These are phyloP conservation scores for Fusarium sp. DNA, from an alignment of 2,329 filamentous ascomycete species.

Conservation along the genomic window DNA sequence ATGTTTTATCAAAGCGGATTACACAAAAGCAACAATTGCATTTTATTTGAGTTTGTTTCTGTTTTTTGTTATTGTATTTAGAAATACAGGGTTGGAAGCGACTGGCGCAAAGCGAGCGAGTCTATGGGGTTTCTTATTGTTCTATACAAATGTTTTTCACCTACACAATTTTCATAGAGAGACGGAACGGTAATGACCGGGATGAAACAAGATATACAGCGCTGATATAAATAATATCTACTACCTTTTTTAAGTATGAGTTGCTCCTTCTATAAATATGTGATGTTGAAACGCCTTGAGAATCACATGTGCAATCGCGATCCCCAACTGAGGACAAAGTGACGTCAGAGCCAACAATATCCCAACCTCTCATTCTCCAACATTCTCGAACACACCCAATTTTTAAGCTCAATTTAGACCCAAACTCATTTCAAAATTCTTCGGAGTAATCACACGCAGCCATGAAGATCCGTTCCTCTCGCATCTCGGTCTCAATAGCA, in stretches of 20 bases:
- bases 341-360: conserved; percentile 33
- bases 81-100: conserved; percentile 3
- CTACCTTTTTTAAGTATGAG: not conserved
- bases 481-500: conserved; percentile 70
- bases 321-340: conserved; percentile 15
- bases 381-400: conserved; percentile 14
- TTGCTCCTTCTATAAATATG: not conserved
- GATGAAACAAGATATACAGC: conserved; percentile 23
- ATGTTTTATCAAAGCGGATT: not conserved
- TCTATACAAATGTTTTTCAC: not conserved
- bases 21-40: conserved; percentile 7
- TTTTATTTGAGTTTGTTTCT: conserved; percentile 6
- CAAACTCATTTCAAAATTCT: not conserved
- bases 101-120: conserved; percentile 39
- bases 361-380: conserved; percentile 1
- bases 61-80: conserved; percentile 8
- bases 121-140: conserved; percentile 13
- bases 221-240: conserved; percentile 6
- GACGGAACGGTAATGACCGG: conserved; percentile 24
- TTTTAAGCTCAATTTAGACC: conserved; percentile 9
- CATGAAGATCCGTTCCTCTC: conserved; percentile 52
- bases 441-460: not conserved
- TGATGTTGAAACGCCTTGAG: not conserved
- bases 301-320: conserved; percentile 10
- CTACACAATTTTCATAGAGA: conserved; percentile 21